Base-by-base conservation (phyloP, 441 rosid species). In the Gossypium schwendimanii region DNA sequence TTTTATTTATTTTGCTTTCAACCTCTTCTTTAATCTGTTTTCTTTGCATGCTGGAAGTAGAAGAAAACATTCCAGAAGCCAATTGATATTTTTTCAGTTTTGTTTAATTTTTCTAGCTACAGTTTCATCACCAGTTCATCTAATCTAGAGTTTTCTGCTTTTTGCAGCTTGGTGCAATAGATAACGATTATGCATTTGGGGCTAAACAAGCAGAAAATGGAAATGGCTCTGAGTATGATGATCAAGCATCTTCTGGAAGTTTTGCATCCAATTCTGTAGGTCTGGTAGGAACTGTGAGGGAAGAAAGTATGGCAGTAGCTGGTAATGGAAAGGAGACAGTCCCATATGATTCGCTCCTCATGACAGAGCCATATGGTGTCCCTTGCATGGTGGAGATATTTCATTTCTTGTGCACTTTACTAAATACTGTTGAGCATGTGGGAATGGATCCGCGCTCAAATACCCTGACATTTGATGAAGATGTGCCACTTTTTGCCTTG, bases 311-410 rank as follows among this genome's bases (percentile, higher is more conserved):
- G 11, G 76, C 65, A 73, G 86, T 85, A 72, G 76, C 81, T 73
- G 88, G 84, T 63, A 74, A 81, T 60, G 84, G 85, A 60, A 80
- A 83, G 81, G 84, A 79, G 12, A 75, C 84, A 74, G 78, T 76
- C 74, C 74, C 89, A 62, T 75, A 79, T 75, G 94, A 87, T 83
- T 73, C 81, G 81, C 90, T 85, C 76, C 79, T 86, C 69, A 86
- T 87, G 92, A 85, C 86, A 66, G 89, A 87, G 75, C 94, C 88
- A 26, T 89, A 83, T 75, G 90, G 94, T 39, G 88, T 88, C 64
- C 91, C 94, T 62, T 85, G 89, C 76, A 85, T 89, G 92, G 91
- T 89, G 81, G 94, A 89, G 76, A 88, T 89, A 81, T 89, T 89
- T 76, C 92, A 89, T 75, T 89, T 88, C 53, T 69, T 87, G 74